Base-by-base conservation (phyloP, 192 early-diverging fungal genomes). In the Backusella westeae region DNA sequence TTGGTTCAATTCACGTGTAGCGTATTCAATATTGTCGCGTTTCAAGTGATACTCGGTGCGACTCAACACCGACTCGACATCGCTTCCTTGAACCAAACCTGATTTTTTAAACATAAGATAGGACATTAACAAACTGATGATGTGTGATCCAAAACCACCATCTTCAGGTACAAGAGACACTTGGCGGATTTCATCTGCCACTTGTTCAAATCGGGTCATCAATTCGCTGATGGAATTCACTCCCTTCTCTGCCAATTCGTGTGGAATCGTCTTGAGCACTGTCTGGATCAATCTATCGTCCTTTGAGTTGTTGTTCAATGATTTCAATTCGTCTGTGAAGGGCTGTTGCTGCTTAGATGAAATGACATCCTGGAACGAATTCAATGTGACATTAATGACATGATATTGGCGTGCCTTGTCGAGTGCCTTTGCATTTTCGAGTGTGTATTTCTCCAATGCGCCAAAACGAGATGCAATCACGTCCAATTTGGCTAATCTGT, bases 1-100 rank as follows among this genome's bases (percentile, higher is more conserved):
- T 82, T 96, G 95, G 84, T 96, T 96, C 74, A 96, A 80, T 78
- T 98, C 95, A 75, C 96, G 87, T 14, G 93, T 81, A 6, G 95
- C 95, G 66, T 84, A 80, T 66, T 96, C 95, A 67, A 98, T 78
- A 81, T 98, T 92, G 35, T 88, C 88, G 67, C 88, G 85, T 65
- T 82, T 71, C 70, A 98, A 82, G 79, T 92, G 90, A 81, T 88
- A 89, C 76, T 93, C 83, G 14, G 90, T 78, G 26, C 96, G 90
- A 7, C 94, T 88, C 52, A 96, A 78, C 52, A 95, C 85, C 12
- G 95, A 86, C 72, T 98, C 95, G 15, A 93, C 90, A 78, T 95
- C 94, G 56, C 88, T 84, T 35, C 95, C 96, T 71, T 88, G 84
- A 0, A 95, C 93, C 73, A 94, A 75, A 2, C 95, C 96, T 29